These are phyloP conservation scores for Aspergillus pseudoviridinutans DNA, from an alignment of 2,329 filamentous ascomycete genomes.

Conservation along the genomic window DNA sequence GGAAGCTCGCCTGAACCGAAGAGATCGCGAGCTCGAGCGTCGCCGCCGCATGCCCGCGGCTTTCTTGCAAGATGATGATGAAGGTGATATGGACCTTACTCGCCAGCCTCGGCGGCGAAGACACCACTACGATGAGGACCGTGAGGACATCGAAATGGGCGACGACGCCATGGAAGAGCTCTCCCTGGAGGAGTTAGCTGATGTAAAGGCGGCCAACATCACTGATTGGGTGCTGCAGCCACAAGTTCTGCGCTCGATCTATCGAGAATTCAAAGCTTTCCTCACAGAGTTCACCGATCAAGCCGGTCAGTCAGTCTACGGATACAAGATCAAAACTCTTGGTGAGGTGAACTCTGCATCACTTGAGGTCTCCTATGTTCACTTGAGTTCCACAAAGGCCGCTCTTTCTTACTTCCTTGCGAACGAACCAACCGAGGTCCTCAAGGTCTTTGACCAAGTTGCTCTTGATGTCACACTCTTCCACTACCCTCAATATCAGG, in stretches of 20 bases:
- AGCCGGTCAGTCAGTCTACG: conserved; percentile 86
- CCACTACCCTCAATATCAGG: conserved; percentile 95
- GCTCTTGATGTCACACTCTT: conserved; percentile 94
- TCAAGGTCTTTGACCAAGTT: conserved; percentile 94
- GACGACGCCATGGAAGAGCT: conserved; percentile 94
- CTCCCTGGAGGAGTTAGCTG: conserved; percentile 82
- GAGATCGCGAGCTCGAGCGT: conserved; percentile 59
- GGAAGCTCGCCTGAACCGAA: conserved; percentile 58
- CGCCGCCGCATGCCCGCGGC: conserved; percentile 58
- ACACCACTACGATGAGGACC: conserved; percentile 90
- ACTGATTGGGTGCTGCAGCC: conserved; percentile 94
- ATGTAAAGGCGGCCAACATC: conserved; percentile 88
- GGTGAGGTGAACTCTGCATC: conserved; percentile 96
- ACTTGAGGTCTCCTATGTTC: conserved; percentile 91
- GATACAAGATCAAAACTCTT: conserved; percentile 87
- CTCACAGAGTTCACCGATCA: conserved; percentile 93
- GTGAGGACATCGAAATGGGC: conserved; percentile 82
- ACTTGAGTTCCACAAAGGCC: conserved; percentile 84
- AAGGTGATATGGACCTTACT: conserved; percentile 78
- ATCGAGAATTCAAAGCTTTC: conserved; percentile 95
- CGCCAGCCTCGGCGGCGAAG: conserved; percentile 79
- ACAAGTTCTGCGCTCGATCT: conserved; percentile 86
- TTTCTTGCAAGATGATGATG: conserved; percentile 70
- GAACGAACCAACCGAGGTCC: conserved; percentile 89
- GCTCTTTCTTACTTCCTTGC: conserved; percentile 93